These are phyloP conservation scores for Rubia occidens DNA, from an alignment of 305 asterid species.

Conservation along the genomic window DNA sequence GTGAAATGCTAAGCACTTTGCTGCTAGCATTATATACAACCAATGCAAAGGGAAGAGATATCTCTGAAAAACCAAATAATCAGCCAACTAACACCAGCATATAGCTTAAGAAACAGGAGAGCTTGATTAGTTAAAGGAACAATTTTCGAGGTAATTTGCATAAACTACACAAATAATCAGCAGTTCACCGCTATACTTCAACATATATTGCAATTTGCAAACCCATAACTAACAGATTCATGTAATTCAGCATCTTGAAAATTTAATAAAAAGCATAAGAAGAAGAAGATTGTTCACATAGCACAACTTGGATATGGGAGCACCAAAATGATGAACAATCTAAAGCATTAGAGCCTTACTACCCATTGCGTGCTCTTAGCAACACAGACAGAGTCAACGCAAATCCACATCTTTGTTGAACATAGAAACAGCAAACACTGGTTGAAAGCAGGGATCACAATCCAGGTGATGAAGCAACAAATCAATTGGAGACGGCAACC, in stretches of 20 bases:
- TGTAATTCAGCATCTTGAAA: neutral
- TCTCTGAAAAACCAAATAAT: slow-evolving; percentile 6
- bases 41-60: slow-evolving; percentile 11
- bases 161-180: neutral
- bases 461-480: neutral
- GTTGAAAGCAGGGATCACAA: neutral
- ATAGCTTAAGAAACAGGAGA: neutral
- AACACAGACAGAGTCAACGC: neutral
- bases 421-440: neutral
- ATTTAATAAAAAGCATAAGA: neutral
- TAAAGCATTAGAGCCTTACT: too few species aligned
- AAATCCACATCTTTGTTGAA: neutral
- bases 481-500: neutral
- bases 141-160: neutral
- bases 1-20: slow-evolving; percentile 8
- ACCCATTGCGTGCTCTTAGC: too few species aligned
- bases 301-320: neutral
- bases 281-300: neutral
- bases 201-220: neutral
- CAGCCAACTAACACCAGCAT: slow-evolving; percentile 9
- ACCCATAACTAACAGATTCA: neutral
- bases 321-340: neutral
- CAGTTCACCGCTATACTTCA: too few species aligned
- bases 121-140: neutral
- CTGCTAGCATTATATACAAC: slow-evolving; percentile 17